Percentiles rank a stretch among this genome's conserved stretches.
These are phyloP conservation scores for Solanum virginianum DNA, from an alignment of 257 asterid species.

Conservation along the genomic window DNA sequence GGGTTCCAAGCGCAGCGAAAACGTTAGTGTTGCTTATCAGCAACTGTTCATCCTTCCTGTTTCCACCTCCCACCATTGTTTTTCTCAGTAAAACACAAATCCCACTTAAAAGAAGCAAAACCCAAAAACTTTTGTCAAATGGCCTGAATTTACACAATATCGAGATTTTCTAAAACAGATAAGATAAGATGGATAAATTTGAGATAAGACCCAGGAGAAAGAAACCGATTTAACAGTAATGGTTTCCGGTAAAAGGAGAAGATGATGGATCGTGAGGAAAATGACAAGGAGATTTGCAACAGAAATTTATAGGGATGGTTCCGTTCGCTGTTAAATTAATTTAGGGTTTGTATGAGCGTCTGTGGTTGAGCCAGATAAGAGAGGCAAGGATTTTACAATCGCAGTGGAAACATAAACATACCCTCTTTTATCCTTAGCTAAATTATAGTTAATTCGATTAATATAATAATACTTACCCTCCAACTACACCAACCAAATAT, in stretches of 20 bases:
- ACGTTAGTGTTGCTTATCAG: conserved; percentile 66
- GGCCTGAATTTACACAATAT: not conserved
- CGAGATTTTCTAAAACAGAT: not conserved
- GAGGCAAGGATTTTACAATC: not conserved
- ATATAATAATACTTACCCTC: too few relatives aligned
- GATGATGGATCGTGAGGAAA: not conserved
- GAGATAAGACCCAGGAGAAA: not conserved
- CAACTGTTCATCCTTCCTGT: conserved; percentile 63
- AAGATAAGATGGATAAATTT: not conserved
- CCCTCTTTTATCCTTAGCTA: not conserved
- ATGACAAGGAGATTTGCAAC: not conserved
- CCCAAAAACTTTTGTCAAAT: not conserved
- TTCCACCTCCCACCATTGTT: conserved; percentile 83
- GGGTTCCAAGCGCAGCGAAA: conserved; percentile 82
- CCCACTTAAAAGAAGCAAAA: not conserved
- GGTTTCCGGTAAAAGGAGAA: not conserved
- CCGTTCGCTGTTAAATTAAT: not conserved
- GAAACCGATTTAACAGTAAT: not conserved
- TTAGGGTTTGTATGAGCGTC: conserved; percentile 3
- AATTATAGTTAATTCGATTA: too few relatives aligned
- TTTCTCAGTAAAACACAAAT: not conserved
- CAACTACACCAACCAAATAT: too few relatives aligned
- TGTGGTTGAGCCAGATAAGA: not conserved
- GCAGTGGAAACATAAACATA: not conserved
- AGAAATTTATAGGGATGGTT: not conserved